These are phyloP conservation scores for Volvariella surrecta DNA, from an alignment of 1,284 basidiomycete species.

Conservation along the genomic window DNA sequence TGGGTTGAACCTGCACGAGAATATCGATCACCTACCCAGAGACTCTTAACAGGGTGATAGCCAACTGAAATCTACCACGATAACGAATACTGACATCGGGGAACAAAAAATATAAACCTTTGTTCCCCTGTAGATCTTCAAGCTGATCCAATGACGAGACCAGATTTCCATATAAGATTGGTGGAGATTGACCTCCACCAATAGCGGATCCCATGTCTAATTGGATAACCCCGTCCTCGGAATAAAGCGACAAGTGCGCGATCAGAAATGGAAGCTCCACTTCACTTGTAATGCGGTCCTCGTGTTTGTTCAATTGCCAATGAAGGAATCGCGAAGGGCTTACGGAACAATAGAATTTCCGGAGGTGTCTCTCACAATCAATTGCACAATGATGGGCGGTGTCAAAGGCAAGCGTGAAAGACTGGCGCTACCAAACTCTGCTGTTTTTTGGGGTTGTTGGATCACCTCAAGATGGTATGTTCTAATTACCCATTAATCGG, in stretches of 20 bases:
- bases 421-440: constrained; percentile 68
- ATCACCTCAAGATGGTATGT: constrained; percentile 70
- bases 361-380: constrained; percentile 65
- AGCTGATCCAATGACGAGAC: constrained; percentile 75
- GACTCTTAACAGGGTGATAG: constrained; percentile 67
- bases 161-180: constrained; percentile 76
- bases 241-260: constrained; percentile 67
- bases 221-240: constrained; percentile 47
- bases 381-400: constrained; percentile 72
- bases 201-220: constrained; percentile 50
- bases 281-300: constrained; percentile 36
- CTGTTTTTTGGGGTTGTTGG: constrained; percentile 71
- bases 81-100: constrained; percentile 81
- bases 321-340: constrained; percentile 20
- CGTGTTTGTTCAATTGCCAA: constrained; percentile 3
- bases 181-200: constrained; percentile 36
- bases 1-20: constrained; percentile 1
- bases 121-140: constrained; percentile 68
- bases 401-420: constrained; percentile 76
- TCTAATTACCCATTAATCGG: constrained; percentile 24
- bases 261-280: constrained; percentile 78
- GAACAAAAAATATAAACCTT: constrained; percentile 81
- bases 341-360: constrained; percentile 63
- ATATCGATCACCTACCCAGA: constrained; percentile 49
- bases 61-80: constrained; percentile 69